phyloP scores from a whole-genome alignment of 805 yeast species.

The Metschnikowia vanudenii region DNA sequence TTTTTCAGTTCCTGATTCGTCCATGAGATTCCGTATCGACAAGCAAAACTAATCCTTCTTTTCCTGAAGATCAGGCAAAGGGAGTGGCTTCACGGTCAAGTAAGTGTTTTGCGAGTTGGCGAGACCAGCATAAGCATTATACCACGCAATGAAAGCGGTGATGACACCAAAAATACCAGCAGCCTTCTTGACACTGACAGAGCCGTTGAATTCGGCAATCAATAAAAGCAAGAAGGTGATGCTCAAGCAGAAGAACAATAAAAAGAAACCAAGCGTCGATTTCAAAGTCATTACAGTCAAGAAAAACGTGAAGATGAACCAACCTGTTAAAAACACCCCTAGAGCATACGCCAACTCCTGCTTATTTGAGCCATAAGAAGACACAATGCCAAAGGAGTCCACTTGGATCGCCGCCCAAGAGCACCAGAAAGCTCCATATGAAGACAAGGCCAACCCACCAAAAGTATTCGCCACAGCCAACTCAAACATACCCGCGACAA shows the following conservation, averaged over 20 bases:
- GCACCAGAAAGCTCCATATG: slow-evolving; percentile 77
- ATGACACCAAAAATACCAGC: slow-evolving; percentile 44
- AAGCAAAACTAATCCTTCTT: slow-evolving; percentile 11
- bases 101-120: slow-evolving; percentile 65
- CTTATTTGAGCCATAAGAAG: slow-evolving; percentile 30
- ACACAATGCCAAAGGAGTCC: slow-evolving; percentile 36
- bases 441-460: slow-evolving; percentile 62
- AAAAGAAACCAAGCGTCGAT: slow-evolving; percentile 44
- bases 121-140: slow-evolving; percentile 46
- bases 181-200: slow-evolving; percentile 35
- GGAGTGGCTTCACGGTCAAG: slow-evolving; percentile 47
- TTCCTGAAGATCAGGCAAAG: slow-evolving; percentile 46
- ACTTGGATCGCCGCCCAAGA: slow-evolving; percentile 61
- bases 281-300: slow-evolving; percentile 40
- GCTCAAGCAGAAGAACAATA: slow-evolving; percentile 39
- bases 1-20: too few relatives aligned
- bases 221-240: slow-evolving; percentile 43
- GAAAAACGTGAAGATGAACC: slow-evolving; percentile 47
- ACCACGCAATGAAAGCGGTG: slow-evolving; percentile 45
- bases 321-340: slow-evolving; percentile 39
- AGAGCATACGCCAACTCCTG: slow-evolving; percentile 33
- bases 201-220: slow-evolving; percentile 35
- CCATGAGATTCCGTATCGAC: too few relatives aligned
- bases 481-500: slow-evolving; percentile 75
- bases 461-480: slow-evolving; percentile 73